These are phyloP conservation scores for Dalechampia spathulata DNA, from an alignment of 441 rosid species.

Conservation along the genomic window DNA sequence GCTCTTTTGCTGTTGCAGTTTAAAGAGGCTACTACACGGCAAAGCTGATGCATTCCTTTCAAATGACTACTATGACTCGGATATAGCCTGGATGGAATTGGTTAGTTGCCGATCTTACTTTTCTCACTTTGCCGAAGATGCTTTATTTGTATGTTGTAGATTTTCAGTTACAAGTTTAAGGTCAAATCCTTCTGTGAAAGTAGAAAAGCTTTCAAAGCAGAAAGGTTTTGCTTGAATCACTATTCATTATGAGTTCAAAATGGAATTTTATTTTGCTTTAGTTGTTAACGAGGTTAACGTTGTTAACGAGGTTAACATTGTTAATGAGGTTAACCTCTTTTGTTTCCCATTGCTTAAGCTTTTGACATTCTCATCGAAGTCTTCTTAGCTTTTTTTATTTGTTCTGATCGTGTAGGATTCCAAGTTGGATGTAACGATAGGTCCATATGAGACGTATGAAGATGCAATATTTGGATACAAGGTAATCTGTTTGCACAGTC, in stretches of 20 bases:
- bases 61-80: constrained; percentile 85
- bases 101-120: constrained; percentile 32
- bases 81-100: constrained; percentile 98
- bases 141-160: too few relatives aligned
- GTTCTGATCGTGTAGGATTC: constrained; percentile 51
- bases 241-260: too few relatives aligned
- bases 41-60: constrained; percentile 93
- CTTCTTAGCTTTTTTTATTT: neutral
- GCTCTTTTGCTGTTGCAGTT: constrained; percentile 39
- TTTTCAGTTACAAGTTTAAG: too few relatives aligned
- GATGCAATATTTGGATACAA: constrained; percentile 82
- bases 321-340: too few relatives aligned
- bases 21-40: constrained; percentile 78
- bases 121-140: neutral
- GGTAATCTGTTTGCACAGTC: constrained; percentile 41
- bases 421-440: constrained; percentile 83
- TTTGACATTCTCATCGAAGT: too few relatives aligned
- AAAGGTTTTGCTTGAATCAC: too few relatives aligned
- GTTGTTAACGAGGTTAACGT: too few relatives aligned
- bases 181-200: too few relatives aligned
- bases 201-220: too few relatives aligned
- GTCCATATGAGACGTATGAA: constrained; percentile 95
- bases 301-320: too few relatives aligned
- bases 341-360: too few relatives aligned
- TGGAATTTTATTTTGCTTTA: too few relatives aligned